Evolutionary conservation across 352 stramenopile species (phyloP), one percentile per base, ranked within the genome.

Genomic region (Globisporangium canariense): DNA sequence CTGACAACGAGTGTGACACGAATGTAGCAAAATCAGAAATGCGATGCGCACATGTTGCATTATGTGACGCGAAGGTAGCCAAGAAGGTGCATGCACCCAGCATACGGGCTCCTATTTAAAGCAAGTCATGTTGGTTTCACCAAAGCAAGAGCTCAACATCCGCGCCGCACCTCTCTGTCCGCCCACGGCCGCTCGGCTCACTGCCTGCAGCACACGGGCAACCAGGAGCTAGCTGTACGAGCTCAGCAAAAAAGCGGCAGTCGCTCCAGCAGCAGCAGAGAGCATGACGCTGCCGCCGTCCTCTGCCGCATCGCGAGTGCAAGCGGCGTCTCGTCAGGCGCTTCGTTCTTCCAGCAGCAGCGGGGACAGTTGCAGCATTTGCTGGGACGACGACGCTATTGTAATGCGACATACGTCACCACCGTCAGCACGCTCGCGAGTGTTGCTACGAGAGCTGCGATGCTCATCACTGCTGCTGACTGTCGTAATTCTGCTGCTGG

Each of bases 381-480:
- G 4, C 6, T 18, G 30, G 6, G 8, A 45, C 30, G 25, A 5
- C n/a, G 10, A 43, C 30, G 51, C 51, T 22, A 16, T 22, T 11
- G 20, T n/a, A 30, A 28, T 14, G 51, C 51, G 13, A 30, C 51
- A 58, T 11, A 43, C 10, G 8, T 1, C 51, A 18, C 16, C 43
- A 11, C 18, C 30, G 18, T 0, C 10, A 30, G 0, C 10, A 45
- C 18, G 30, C 30, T 5, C 20, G 30, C 9, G 20, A 11, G 32
- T 47, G 2, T 5, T 40, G 2, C 13, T 32, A 16, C 7, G 50
- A 22, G 50, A 56, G 50, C 0, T 4, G 40, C 20, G 49, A 22
- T 6, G 28, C 32, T 41, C 28, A 22, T 40, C 50, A 30, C 36
- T 49, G 57, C 25, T 62, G 57, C 41, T 62, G 41, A 28, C 34